phyloP scores from a whole-genome alignment of 2,329 filamentous ascomycete genomes.

The Diaporthe sp. region DNA sequence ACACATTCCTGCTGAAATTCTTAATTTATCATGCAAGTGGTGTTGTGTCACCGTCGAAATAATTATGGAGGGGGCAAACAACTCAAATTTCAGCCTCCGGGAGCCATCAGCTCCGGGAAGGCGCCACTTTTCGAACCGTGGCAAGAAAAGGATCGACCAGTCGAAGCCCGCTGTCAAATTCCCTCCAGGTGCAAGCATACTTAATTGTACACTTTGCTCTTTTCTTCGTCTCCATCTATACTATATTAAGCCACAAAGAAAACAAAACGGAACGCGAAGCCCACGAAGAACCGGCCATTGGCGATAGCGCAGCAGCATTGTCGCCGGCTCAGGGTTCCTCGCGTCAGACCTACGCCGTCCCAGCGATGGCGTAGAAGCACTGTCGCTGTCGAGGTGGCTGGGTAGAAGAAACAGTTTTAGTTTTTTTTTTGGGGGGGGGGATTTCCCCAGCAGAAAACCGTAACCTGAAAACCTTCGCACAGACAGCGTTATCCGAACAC shows the following conservation, averaged over 20 bases:
- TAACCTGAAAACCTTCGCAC: conserved; percentile 37
- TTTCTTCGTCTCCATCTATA: background rate
- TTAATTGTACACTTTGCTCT: background rate
- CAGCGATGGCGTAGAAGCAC: conserved; percentile 67
- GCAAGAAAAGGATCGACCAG: background rate
- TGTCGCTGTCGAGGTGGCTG: conserved; percentile 59
- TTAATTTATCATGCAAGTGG: background rate
- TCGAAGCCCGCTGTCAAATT: too few species aligned
- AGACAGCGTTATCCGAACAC: conserved; percentile 64
- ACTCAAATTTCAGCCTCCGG: background rate
- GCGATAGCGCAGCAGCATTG: conserved; percentile 67
- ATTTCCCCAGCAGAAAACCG: conserved; percentile 33
- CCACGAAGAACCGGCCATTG: conserved; percentile 33
- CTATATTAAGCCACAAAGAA: conserved; percentile 12
- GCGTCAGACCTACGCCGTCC: conserved; percentile 61
- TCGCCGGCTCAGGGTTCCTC: conserved; percentile 54
- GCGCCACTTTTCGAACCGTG: background rate
- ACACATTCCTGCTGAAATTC: background rate
- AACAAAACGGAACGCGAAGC: conserved; percentile 28
- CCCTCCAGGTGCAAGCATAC: background rate
- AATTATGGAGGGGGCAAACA: background rate
- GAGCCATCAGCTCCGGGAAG: background rate
- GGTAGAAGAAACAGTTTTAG: conserved; percentile 34
- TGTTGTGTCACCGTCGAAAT: background rate
- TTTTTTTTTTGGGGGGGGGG: conserved; percentile 21